phyloP scores from a whole-genome alignment of 2,329 filamentous ascomycete species.

The Venturia oleaginea region DNA sequence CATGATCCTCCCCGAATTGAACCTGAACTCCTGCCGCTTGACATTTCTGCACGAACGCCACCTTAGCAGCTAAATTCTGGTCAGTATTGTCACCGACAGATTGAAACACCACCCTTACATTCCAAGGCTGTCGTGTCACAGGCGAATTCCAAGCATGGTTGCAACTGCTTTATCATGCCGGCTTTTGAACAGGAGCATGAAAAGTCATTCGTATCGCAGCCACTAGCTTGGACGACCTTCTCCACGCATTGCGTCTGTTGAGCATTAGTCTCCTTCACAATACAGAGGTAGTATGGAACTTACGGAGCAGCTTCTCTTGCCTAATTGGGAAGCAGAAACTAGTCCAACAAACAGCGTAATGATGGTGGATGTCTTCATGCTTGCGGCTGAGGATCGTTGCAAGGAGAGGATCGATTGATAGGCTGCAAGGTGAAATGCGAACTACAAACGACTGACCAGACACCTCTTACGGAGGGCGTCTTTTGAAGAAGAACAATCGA shows the following conservation, averaged over 20 bases:
- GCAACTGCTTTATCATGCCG: constrained; percentile 1
- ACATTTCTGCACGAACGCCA: background rate
- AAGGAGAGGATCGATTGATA: background rate
- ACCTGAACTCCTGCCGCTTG: background rate
- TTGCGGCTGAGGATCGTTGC: background rate
- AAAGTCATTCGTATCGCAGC: background rate
- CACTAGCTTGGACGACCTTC: background rate
- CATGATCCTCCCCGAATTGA: background rate
- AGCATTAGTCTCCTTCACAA: background rate
- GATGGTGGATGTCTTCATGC: background rate
- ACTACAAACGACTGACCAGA: constrained; percentile 1
- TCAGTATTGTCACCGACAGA: background rate
- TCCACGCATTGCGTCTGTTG: background rate
- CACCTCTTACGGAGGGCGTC: background rate
- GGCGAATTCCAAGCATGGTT: constrained; percentile 1
- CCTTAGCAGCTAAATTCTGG: background rate
- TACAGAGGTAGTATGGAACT: background rate
- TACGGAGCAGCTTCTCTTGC: constrained; percentile 1
- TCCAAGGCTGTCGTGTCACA: background rate
- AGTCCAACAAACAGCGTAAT: background rate
- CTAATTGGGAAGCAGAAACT: background rate
- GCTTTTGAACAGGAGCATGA: background rate
- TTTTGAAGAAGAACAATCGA: background rate
- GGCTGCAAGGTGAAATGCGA: background rate
- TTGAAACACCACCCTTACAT: background rate